Evolutionary conservation across 164 flowering plant genomes (phyloP).

Genomic region (Vitis riparia): DNA sequence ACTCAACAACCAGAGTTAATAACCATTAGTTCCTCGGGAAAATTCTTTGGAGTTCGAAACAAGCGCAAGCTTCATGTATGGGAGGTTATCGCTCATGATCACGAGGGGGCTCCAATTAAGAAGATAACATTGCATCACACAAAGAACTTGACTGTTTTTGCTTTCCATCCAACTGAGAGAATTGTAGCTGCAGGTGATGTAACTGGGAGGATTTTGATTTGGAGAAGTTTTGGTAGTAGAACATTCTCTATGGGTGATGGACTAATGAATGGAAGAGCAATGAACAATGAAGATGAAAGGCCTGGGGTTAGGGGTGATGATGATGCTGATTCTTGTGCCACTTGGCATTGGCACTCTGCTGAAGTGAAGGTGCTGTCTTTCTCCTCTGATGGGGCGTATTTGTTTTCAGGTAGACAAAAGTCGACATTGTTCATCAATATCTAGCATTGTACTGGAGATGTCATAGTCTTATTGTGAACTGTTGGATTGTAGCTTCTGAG

Average conservation of each 20-base stretch:
- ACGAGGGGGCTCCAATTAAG: conserved; percentile 37
- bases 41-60: conserved; percentile 61
- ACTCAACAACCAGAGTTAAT: conserved; percentile 51
- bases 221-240: conserved; percentile 79
- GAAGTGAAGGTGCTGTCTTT: conserved; percentile 72
- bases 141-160: conserved; percentile 60
- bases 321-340: conserved; percentile 93
- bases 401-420: conserved; percentile 67
- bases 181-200: conserved; percentile 91
- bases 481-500: not conserved
- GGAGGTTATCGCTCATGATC: conserved; percentile 55
- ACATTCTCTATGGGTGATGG: conserved; percentile 29
- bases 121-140: conserved; percentile 83
- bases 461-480: not conserved
- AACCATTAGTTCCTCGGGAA: conserved; percentile 56
- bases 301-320: conserved; percentile 83
- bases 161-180: conserved; percentile 84
- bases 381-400: conserved; percentile 90
- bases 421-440: too few relatives aligned
- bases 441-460: not conserved
- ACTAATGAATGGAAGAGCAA: conserved; percentile 12
- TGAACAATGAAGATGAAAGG: conserved; percentile 53
- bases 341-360: conserved; percentile 97
- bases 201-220: conserved; percentile 86
- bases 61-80: conserved; percentile 64